Evolutionary conservation across 2,329 filamentous ascomycete species (phyloP), one percentile per base, ranked within the genome.

Genomic region (Ramularia endophylla): DNA sequence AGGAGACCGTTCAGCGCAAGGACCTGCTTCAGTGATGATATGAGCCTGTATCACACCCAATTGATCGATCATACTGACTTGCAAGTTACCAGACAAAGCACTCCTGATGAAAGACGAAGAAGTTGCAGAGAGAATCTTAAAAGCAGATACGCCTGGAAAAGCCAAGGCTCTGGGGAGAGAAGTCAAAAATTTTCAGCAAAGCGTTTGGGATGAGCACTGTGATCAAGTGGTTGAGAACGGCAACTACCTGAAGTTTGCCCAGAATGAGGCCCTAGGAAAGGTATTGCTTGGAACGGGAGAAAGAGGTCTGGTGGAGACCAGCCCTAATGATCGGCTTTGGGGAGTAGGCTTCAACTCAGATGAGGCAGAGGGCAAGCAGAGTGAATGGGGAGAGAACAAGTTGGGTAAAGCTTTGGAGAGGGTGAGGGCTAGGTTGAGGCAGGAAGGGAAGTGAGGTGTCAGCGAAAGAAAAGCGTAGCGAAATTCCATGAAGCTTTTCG

Each of bases 251-350:
- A 64, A 64, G 40, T 63, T 62, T 28, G 55, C 47, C 6, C 61
- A 64, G 40, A 54, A 59, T 30, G 47, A 54, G 31, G 45, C 58
- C 4, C 41, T 61, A 7, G 52, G 52, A 30, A 34, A 43, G 27
- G 36, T 54, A 3, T 47, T 65, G 34, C 34, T 63, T 34, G 56
- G 39, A 18, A 64, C 62, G 3, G 60, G 54, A 11, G 46, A 56
- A 11, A 53, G 55, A 25, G 48, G 56, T 34, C 34, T 65, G 13
- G 59, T 62, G 2, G 62, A 65, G 49, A 56, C 61, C 1, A 65
- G 62, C 52, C 62, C 61, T 7, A 53, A 51, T 28, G 62, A 65
- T 51, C 43, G 56, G 38, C 53, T 63, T 22, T 64, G 61, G 61
- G 61, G 61, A 1, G 53, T 64, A 19, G 60, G 61, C 1, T 64